Evolutionary conservation across 305 asterid genomes (phyloP).

Genomic region (Solanum hybrid): DNA sequence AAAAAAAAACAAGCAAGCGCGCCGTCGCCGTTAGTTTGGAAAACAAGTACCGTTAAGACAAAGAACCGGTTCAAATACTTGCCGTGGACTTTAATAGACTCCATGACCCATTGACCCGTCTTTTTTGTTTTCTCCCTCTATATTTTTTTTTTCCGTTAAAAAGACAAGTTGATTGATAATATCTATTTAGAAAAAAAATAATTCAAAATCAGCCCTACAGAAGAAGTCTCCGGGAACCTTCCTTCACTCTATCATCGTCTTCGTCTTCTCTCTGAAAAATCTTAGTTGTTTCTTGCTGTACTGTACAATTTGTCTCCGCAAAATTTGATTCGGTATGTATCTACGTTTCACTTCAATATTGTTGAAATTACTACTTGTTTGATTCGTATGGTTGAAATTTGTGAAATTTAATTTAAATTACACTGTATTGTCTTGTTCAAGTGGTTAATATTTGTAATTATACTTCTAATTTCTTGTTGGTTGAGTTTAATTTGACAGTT

Average conservation of each 20-base stretch:
- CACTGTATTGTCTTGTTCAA: not conserved
- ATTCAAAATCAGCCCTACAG: not conserved
- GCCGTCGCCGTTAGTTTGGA: slow-evolving; percentile 1
- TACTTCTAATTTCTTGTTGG: not conserved
- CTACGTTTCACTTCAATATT: not conserved
- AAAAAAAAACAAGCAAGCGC: not conserved
- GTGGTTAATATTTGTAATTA: not conserved
- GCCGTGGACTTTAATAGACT: not conserved
- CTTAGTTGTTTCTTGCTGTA: slow-evolving; percentile 2
- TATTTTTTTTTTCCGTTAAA: not conserved
- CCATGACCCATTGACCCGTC: not conserved
- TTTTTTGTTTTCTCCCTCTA: not conserved
- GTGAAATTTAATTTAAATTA: not conserved
- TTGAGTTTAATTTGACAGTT: not conserved
- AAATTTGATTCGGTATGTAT: not conserved
- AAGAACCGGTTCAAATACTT: not conserved
- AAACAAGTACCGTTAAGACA: not conserved
- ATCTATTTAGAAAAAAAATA: not conserved
- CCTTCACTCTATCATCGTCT: not conserved
- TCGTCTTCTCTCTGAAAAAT: not conserved
- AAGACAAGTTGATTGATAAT: not conserved
- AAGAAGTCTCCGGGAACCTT: slow-evolving; percentile 8
- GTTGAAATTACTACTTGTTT: not conserved
- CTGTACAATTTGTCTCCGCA: not conserved
- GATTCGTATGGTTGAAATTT: not conserved